These are phyloP conservation scores for Marsdenia floribunda DNA, from an alignment of 257 asterid species.

Conservation along the genomic window DNA sequence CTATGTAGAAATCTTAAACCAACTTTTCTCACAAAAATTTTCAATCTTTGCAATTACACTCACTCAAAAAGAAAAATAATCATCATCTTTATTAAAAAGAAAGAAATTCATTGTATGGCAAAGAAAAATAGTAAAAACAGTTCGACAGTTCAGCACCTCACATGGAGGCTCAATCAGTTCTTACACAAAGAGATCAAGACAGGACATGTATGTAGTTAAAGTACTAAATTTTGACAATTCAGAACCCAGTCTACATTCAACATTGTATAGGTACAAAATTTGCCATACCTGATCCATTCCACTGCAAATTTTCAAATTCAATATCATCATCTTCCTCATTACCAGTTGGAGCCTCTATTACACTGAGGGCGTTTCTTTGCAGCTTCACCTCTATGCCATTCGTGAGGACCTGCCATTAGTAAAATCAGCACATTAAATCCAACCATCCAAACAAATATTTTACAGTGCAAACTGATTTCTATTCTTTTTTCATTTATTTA, in stretches of 20 bases:
- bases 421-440: neutral
- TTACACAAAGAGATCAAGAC: neutral
- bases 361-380: slow-evolving; percentile 88
- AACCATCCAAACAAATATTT: neutral
- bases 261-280: slow-evolving; percentile 11
- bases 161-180: neutral
- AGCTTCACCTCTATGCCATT: slow-evolving; percentile 94
- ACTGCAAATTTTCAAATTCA: slow-evolving; percentile 61
- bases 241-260: neutral
- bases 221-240: neutral
- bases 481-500: neutral
- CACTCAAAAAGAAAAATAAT: neutral
- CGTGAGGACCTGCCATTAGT: slow-evolving; percentile 61
- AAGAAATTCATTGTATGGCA: neutral
- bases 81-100: neutral
- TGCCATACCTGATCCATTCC: slow-evolving; percentile 65
- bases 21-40: slow-evolving; percentile 8
- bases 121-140: neutral
- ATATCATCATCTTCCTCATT: slow-evolving; percentile 79
- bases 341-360: slow-evolving; percentile 85
- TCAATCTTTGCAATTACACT: neutral
- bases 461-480: neutral
- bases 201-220: neutral
- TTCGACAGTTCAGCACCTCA: neutral
- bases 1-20: slow-evolving; percentile 38